phyloP scores from a whole-genome alignment of 2,329 filamentous ascomycete species.

The Penicillium concentricum region DNA sequence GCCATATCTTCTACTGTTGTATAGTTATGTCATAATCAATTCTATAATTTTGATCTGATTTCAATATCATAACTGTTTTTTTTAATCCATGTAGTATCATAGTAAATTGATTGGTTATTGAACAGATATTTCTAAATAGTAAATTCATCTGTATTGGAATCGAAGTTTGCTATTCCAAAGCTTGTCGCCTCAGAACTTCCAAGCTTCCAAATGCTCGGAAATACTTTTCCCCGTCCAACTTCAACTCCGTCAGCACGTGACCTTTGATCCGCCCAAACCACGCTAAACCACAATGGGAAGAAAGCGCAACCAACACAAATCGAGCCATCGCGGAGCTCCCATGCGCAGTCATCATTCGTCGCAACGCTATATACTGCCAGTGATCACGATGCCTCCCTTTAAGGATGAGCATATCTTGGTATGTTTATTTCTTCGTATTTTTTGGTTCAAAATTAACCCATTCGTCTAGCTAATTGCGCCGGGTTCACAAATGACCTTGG shows the following conservation, averaged over 20 bases:
- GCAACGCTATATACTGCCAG: slow-evolving; percentile 3
- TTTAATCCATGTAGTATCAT: neutral
- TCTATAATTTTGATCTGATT: neutral
- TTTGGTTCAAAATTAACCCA: neutral
- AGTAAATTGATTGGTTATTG: neutral
- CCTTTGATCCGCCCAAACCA: neutral
- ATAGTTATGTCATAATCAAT: no score
- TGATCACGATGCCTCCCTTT: slow-evolving; percentile 48
- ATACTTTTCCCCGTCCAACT: neutral
- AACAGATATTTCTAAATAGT: neutral
- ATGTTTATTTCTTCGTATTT: slow-evolving; percentile 18
- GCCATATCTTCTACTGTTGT: neutral
- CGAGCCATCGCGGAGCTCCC: slow-evolving; percentile 19
- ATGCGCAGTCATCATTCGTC: slow-evolving; percentile 15
- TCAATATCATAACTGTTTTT: neutral
- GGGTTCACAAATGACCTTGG: slow-evolving; percentile 85
- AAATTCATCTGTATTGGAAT: neutral
- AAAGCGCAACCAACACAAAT: slow-evolving; percentile 10
- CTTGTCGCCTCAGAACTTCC: neutral
- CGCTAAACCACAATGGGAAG: slow-evolving; percentile 26
- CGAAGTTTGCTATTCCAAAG: neutral
- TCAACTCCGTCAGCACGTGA: slow-evolving; percentile 5
- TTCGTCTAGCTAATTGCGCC: slow-evolving; percentile 51
- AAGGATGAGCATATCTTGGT: slow-evolving; percentile 55
- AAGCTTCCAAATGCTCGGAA: neutral